Conservation (phyloP, 306 rosid genomes). For the Aeschynomene evenia region DNA sequence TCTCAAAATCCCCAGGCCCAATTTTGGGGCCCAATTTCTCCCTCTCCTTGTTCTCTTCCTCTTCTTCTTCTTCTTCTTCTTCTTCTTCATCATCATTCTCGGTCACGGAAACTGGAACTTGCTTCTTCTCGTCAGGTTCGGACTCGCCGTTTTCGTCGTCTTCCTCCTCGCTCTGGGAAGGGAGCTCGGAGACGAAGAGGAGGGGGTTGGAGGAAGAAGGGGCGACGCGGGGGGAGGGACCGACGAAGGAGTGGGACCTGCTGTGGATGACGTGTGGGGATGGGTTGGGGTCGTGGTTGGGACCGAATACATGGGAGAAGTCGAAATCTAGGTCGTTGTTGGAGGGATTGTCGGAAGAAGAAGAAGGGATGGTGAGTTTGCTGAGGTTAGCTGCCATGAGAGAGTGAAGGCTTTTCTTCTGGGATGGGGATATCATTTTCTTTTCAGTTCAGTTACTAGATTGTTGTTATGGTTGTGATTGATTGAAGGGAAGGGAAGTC, state of each 20-base stretch:
- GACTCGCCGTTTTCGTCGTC: conserved; percentile 40
- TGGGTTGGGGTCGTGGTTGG: background rate
- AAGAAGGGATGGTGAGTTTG: conserved; percentile 62
- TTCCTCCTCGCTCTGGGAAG: conserved; percentile 45
- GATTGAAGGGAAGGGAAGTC: background rate
- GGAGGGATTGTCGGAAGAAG: conserved; percentile 25
- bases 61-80: too few species aligned
- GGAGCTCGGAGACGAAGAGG: conserved; percentile 41
- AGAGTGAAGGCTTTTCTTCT: conserved; percentile 45
- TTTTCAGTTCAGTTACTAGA: background rate
- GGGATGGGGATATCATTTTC: conserved; percentile 56
- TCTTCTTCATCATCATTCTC: background rate
- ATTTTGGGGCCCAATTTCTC: conserved; percentile 40
- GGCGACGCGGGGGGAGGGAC: conserved; percentile 79
- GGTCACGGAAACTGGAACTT: background rate
- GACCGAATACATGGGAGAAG: conserved; percentile 44
- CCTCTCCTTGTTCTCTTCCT: background rate
- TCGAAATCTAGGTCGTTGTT: conserved; percentile 46
- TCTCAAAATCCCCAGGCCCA: conserved; percentile 78
- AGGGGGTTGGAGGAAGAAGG: conserved; percentile 42
- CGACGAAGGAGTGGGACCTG: conserved; percentile 94
- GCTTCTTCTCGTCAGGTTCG: conserved; percentile 6
- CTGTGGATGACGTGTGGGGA: conserved; percentile 54
- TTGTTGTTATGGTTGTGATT: background rate
- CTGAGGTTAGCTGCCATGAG: conserved; percentile 57